Conservation (phyloP, 805 yeast species). For the Barnettozyma sucrosica region DNA sequence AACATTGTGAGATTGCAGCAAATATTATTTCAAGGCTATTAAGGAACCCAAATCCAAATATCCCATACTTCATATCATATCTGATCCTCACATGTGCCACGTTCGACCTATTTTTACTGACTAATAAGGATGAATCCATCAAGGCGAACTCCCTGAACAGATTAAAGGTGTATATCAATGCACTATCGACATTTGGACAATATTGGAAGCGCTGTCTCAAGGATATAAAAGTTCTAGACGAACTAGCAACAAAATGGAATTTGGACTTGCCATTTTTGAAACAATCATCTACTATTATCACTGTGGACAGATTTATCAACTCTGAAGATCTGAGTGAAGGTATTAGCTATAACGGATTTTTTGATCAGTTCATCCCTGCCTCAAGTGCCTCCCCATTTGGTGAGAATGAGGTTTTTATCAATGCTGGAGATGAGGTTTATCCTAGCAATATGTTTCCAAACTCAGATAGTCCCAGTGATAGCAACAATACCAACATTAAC, state of each 20-base stretch:
- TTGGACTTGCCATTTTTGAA: slow-evolving; percentile 7
- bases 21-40: slow-evolving; percentile 17
- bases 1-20: slow-evolving; percentile 24
- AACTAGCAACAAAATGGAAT: slow-evolving; percentile 27
- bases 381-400: neutral
- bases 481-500: neutral
- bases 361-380: slow-evolving; percentile 1
- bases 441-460: neutral
- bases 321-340: neutral
- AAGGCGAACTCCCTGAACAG: slow-evolving; percentile 19
- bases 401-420: neutral
- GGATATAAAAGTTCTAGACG: slow-evolving; percentile 24
- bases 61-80: slow-evolving; percentile 31
- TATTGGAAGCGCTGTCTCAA: slow-evolving; percentile 29
- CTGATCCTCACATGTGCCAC: slow-evolving; percentile 29
- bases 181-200: slow-evolving; percentile 22
- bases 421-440: neutral
- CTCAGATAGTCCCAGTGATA: neutral
- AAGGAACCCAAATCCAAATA: slow-evolving; percentile 4
- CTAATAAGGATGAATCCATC: slow-evolving; percentile 22
- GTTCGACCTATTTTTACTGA: slow-evolving; percentile 28
- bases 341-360: neutral
- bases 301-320: neutral
- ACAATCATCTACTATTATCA: neutral
- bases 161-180: slow-evolving; percentile 19